phyloP scores from a whole-genome alignment of 768 basidiomycete genomes.

The Hygrocybe coccinea region DNA sequence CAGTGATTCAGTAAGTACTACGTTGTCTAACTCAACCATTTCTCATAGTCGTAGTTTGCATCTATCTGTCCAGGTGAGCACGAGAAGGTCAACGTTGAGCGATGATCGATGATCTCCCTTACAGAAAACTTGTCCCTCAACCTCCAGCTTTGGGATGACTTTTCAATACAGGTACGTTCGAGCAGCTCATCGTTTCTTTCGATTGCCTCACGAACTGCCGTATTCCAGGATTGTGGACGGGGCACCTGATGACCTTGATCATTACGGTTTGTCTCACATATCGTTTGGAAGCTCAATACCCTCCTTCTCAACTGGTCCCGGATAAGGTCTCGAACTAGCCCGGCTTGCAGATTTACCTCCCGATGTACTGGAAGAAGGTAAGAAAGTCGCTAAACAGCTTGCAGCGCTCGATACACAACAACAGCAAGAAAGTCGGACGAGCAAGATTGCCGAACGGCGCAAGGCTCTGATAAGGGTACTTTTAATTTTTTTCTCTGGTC shows the following conservation, averaged over 20 bases:
- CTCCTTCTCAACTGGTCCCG: not conserved
- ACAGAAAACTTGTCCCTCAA: conserved; percentile 52
- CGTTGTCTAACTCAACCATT: not conserved
- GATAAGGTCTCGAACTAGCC: conserved; percentile 80
- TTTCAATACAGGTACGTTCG: conserved; percentile 70
- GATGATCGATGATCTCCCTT: not conserved
- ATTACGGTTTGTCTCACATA: conserved; percentile 55
- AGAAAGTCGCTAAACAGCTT: conserved; percentile 55
- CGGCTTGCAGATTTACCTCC: conserved; percentile 79
- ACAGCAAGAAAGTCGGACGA: conserved; percentile 59
- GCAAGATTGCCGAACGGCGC: conserved; percentile 53
- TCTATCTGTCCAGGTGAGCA: conserved; percentile 66
- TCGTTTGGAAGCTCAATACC: not conserved
- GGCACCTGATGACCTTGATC: conserved; percentile 51
- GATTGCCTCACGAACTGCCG: not conserved
- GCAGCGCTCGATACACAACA: conserved; percentile 51
- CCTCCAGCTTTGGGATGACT: conserved; percentile 58
- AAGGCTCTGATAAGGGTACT: conserved; percentile 65
- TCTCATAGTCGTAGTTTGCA: conserved; percentile 53
- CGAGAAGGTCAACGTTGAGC: not conserved
- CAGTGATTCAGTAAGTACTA: conserved; percentile 66
- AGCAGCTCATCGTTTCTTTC: not conserved
- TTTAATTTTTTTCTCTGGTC: not conserved
- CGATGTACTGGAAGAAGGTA: conserved; percentile 61
- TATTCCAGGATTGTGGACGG: conserved; percentile 67